These are phyloP conservation scores for Scutellaria barbata DNA, from an alignment of 257 asterid genomes.

Conservation along the genomic window DNA sequence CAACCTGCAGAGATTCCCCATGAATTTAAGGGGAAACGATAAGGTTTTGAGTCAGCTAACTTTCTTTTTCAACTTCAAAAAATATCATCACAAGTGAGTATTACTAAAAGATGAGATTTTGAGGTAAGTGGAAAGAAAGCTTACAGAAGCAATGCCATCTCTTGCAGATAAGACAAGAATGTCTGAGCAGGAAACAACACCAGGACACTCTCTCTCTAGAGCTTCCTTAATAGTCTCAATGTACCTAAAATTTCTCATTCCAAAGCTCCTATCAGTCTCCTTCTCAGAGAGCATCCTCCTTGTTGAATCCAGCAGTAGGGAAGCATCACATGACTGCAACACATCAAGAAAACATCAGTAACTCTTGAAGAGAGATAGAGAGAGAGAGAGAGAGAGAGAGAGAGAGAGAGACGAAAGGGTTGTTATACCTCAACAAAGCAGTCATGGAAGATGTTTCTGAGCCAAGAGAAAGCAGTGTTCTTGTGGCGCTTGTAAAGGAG, in stretches of 20 bases:
- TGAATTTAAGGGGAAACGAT: slow-evolving; percentile 7
- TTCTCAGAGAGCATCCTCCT: slow-evolving; percentile 87
- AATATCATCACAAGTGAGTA: too few relatives aligned
- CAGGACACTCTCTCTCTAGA: slow-evolving; percentile 94
- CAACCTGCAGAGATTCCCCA: slow-evolving; percentile 51
- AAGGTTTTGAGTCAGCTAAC: slow-evolving; percentile 23
- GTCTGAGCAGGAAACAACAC: slow-evolving; percentile 92
- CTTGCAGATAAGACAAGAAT: slow-evolving; percentile 91
- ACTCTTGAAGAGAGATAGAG: background rate
- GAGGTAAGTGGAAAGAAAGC: background rate
- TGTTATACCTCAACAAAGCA: slow-evolving; percentile 80
- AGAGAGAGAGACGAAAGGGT: background rate
- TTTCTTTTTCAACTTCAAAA: background rate
- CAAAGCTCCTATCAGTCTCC: slow-evolving; percentile 92
- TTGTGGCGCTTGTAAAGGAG: slow-evolving; percentile 98
- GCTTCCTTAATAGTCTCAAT: slow-evolving; percentile 88
- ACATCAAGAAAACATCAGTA: background rate
- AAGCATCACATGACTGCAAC: slow-evolving; percentile 94
- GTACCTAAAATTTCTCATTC: slow-evolving; percentile 95
- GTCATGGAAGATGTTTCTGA: slow-evolving; percentile 97
- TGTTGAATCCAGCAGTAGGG: slow-evolving; percentile 88
- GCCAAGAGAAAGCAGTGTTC: slow-evolving; percentile 99
- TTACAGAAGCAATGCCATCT: slow-evolving; percentile 82
- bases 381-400: background rate
- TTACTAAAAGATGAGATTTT: background rate